These are phyloP conservation scores for Rhamnella rubrinervis DNA, from an alignment of 331 rosid genomes.

Conservation along the genomic window DNA sequence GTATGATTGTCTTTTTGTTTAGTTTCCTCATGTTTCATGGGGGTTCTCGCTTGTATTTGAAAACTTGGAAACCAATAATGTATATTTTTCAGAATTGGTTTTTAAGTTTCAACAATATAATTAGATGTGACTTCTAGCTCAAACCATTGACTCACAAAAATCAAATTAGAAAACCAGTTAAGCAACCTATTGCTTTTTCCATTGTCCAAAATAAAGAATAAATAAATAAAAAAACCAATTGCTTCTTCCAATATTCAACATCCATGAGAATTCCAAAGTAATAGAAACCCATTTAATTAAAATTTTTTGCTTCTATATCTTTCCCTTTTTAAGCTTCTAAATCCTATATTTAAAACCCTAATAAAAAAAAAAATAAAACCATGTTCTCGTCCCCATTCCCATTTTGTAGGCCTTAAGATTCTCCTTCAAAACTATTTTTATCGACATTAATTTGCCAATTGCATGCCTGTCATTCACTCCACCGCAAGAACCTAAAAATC, in stretches of 20 bases:
- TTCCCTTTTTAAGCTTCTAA: too few relatives aligned
- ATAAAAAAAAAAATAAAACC: neutral
- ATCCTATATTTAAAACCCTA: neutral
- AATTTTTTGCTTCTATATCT: too few relatives aligned
- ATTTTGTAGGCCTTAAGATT: neutral
- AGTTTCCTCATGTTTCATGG: too few relatives aligned
- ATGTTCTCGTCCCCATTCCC: neutral
- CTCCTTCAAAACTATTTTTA: too few relatives aligned
- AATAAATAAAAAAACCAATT: too few relatives aligned
- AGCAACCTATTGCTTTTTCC: neutral
- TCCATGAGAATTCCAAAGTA: neutral
- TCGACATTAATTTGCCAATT: neutral
- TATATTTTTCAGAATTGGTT: neutral
- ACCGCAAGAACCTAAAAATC: neutral
- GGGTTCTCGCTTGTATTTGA: too few relatives aligned
- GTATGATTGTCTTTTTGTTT: too few relatives aligned
- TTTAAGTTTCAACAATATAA: neutral
- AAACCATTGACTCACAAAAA: neutral
- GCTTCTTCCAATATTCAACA: neutral
- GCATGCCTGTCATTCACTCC: neutral
- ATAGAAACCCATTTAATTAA: neutral
- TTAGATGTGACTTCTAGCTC: neutral
- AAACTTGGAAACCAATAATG: neutral
- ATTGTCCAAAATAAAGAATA: too few relatives aligned
- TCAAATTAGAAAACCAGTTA: neutral